Base-by-base conservation (phyloP, 1,284 basidiomycete species). In the Rhizoctonia solani region DNA sequence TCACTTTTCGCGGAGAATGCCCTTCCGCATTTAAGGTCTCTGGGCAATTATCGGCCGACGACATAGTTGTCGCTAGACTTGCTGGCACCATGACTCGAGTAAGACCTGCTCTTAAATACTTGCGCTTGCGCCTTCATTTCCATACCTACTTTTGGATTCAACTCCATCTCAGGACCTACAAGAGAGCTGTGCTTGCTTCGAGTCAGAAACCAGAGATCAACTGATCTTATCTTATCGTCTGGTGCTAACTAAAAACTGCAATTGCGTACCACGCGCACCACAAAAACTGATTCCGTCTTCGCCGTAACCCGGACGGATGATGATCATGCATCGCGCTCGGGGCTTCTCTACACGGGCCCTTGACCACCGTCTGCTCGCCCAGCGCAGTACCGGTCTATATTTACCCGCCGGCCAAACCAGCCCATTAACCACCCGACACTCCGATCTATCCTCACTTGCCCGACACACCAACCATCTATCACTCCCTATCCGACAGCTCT, bases 181-280 rank as follows among this genome's bases (percentile, higher is more conserved):
- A 52, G 25, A 14, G 16, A n/a, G 8, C 2, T 14, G 5, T 4
- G 37, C 37, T 39, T 8, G 16, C 8, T 39, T 21, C 44, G 44
- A 23, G 16, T 41, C 37, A 50, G 32, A 13, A 14, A 29, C 14
- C 46, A n/a, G n/a, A n/a, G n/a, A n/a, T n/a, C n/a, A n/a, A n/a
- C n/a, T n/a, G 59, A 65, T 65, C 59, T 52, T 42, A 65, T 65
- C 59, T 65, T 65, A 65, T 65, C 59, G 9, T 49, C 9, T 37
- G 19, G 58, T 19, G 44, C 32, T n/a, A 54, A n/a, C 19, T 13
- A 13, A 27, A 42, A 37, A 61, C 27, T 3, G 21, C 30, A 39
- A 61, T 61, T 56, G 11, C 27, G 41, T 56, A 39, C 19, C 46
- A 50, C n/a, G 23, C 32, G 54, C 19, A 21, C n/a, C n/a, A n/a